Conservation (phyloP, 495 filamentous ascomycete species). For the Penicillium silybi region DNA sequence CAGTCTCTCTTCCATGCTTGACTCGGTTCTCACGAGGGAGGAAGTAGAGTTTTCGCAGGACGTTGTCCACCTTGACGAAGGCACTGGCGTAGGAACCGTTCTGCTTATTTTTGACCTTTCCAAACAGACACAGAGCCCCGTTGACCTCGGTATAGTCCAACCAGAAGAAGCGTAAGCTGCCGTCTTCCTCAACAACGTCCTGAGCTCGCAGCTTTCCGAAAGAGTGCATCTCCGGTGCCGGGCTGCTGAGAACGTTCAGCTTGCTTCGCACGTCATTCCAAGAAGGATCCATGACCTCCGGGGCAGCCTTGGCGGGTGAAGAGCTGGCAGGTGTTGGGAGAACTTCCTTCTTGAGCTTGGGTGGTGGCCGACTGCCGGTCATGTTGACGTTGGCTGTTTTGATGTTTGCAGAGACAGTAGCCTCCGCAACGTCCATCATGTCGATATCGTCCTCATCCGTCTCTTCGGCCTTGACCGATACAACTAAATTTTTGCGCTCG, state of each 20-base stretch:
- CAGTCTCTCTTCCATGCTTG: slow-evolving; percentile 62
- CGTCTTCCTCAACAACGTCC: slow-evolving; percentile 84
- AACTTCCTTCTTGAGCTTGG: slow-evolving; percentile 65
- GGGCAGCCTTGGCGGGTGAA: slow-evolving; percentile 61
- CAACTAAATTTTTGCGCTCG: slow-evolving; percentile 63
- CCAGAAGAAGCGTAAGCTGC: slow-evolving; percentile 93
- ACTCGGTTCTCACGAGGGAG: slow-evolving; percentile 71
- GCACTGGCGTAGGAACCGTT: slow-evolving; percentile 77
- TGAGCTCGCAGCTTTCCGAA: slow-evolving; percentile 77
- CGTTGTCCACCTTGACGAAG: slow-evolving; percentile 94
- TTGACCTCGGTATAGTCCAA: slow-evolving; percentile 93
- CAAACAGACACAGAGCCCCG: slow-evolving; percentile 88
- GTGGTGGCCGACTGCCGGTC: slow-evolving; percentile 72
- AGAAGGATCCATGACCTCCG: slow-evolving; percentile 69
- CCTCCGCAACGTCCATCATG: slow-evolving; percentile 79
- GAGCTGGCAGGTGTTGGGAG: slow-evolving; percentile 70
- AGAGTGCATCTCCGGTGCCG: slow-evolving; percentile 54
- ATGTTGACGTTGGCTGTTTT: slow-evolving; percentile 75
- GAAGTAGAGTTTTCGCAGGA: slow-evolving; percentile 89
- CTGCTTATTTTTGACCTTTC: slow-evolving; percentile 91
- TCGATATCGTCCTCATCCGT: slow-evolving; percentile 74
- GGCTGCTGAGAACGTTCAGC: slow-evolving; percentile 77
- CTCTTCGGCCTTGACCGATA: slow-evolving; percentile 58
- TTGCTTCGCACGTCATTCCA: slow-evolving; percentile 88
- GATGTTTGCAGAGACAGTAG: slow-evolving; percentile 59